phyloP scores from a whole-genome alignment of 2,329 filamentous ascomycete species.

The Arthrobotrys sphaeroides region DNA sequence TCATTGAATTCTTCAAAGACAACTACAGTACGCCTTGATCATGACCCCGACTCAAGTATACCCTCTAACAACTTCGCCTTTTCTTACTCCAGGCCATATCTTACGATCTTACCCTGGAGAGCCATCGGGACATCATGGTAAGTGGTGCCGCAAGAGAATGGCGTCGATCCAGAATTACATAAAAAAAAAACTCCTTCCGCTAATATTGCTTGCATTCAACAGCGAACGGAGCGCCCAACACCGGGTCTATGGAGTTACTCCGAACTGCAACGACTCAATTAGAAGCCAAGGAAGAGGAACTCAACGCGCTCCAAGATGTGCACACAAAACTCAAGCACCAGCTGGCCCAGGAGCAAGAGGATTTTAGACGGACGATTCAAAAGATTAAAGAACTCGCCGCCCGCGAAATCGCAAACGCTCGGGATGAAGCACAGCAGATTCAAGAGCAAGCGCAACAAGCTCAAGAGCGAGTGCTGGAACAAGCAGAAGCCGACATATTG shows the following conservation, averaged over 20 bases:
- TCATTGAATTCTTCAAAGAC: slow-evolving; percentile 94
- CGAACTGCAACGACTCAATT: slow-evolving; percentile 82
- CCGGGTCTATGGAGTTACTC: slow-evolving; percentile 91
- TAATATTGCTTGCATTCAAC: slow-evolving; percentile 60
- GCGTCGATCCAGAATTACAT: not conserved
- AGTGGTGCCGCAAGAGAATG: not conserved
- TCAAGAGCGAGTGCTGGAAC: too few species aligned
- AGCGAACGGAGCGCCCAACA: slow-evolving; percentile 81
- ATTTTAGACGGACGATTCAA: slow-evolving; percentile 54
- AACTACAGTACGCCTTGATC: slow-evolving; percentile 73
- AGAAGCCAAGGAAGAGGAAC: slow-evolving; percentile 73
- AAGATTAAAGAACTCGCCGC: slow-evolving; percentile 51
- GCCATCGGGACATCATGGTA: slow-evolving; percentile 30
- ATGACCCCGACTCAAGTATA: too few species aligned
- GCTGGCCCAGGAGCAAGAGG: slow-evolving; percentile 59
- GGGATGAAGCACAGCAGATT: slow-evolving; percentile 54
- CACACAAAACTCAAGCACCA: slow-evolving; percentile 67
- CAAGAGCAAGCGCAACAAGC: too few species aligned
- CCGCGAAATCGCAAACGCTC: slow-evolving; percentile 46
- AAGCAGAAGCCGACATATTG: slow-evolving; percentile 53
- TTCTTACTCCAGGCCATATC: slow-evolving; percentile 17
- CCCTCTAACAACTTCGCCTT: not conserved
- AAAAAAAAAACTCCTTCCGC: too few species aligned
- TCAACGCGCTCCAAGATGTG: slow-evolving; percentile 69
- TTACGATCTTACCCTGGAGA: slow-evolving; percentile 43